Percentiles rank a stretch among this genome's conserved stretches.
Conservation (phyloP, 2,329 filamentous ascomycete genomes). For the Xylariomycetidae sp. region DNA sequence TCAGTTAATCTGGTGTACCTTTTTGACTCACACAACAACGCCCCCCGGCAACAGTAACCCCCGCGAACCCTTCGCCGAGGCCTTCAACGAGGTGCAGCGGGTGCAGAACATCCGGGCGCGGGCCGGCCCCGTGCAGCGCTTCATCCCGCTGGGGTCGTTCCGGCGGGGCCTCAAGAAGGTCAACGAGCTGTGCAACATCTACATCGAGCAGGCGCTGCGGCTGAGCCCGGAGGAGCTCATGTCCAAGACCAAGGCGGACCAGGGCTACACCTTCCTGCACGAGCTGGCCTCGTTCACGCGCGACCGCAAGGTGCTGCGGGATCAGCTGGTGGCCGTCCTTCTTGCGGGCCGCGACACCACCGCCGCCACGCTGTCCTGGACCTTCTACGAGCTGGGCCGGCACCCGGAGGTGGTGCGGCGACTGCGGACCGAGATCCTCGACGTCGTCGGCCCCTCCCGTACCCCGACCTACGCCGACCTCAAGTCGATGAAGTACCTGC, state of each 20-base stretch:
- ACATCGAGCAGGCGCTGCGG: conserved; percentile 68
- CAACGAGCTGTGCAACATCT: conserved; percentile 71
- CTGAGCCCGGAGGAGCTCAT: conserved; percentile 69
- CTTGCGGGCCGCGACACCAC: conserved; percentile 87
- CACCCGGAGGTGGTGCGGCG: conserved; percentile 63
- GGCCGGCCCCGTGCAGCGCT: conserved; percentile 55
- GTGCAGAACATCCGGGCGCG: conserved; percentile 65
- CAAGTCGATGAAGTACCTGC: conserved; percentile 82
- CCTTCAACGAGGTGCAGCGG: conserved; percentile 75
- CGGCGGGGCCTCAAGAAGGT: conserved; percentile 60
- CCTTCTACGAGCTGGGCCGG: conserved; percentile 74
- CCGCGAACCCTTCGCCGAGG: conserved; percentile 67
- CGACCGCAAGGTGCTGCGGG: conserved; percentile 66
- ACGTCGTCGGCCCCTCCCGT: conserved; percentile 57
- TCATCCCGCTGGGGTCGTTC: conserved; percentile 64
- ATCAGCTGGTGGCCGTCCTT: conserved; percentile 78
- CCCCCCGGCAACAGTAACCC: conserved; percentile 43
- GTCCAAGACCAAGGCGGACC: conserved; percentile 65
- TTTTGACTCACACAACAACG: too few relatives aligned
- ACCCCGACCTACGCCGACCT: conserved; percentile 72
- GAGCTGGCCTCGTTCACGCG: conserved; percentile 78
- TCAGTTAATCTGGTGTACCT: too few relatives aligned
- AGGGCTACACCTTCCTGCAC: conserved; percentile 79
- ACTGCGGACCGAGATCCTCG: conserved; percentile 68
- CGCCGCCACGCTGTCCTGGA: conserved; percentile 74